Evolutionary conservation across 257 asterid genomes (phyloP).

Genomic region (Petrea volubilis): DNA sequence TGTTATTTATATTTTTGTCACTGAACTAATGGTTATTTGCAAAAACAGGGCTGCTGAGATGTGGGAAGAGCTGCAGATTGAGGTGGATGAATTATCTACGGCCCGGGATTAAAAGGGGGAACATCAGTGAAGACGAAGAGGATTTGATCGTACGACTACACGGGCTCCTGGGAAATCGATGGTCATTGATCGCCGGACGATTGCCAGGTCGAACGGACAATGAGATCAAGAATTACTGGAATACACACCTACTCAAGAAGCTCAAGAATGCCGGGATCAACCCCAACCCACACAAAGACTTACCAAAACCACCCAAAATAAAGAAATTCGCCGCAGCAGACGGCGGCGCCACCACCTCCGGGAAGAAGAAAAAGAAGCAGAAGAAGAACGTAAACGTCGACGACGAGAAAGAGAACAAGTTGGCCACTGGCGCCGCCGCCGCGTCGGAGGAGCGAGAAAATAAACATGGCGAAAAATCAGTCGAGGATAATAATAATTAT

Average conservation of each 20-base stretch:
- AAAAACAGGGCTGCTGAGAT: conserved; percentile 49
- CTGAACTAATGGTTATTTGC: background rate
- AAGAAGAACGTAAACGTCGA: background rate
- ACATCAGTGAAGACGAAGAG: conserved; percentile 50
- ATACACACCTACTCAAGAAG: conserved; percentile 47
- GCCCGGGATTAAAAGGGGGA: conserved; percentile 64
- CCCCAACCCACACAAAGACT: conserved; percentile 20
- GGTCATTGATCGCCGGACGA: conserved; percentile 67
- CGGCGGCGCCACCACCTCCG: background rate
- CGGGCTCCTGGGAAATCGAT: conserved; percentile 56
- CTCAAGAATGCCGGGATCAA: conserved; percentile 29
- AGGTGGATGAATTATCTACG: conserved; percentile 68
- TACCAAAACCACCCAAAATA: conserved; percentile 1
- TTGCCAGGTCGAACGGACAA: conserved; percentile 66
- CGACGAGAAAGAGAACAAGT: background rate
- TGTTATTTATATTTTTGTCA: background rate
- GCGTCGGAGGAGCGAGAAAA: background rate
- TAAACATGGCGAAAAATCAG: background rate
- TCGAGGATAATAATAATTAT: background rate
- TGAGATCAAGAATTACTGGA: conserved; percentile 66
- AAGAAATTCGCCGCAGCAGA: background rate
- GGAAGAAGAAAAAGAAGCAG: background rate
- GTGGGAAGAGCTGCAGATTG: conserved; percentile 67
- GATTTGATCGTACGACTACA: conserved; percentile 55
- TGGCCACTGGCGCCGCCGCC: background rate